phyloP scores from a whole-genome alignment of 2,329 filamentous ascomycete genomes.

The Trichoderma pleuroti region DNA sequence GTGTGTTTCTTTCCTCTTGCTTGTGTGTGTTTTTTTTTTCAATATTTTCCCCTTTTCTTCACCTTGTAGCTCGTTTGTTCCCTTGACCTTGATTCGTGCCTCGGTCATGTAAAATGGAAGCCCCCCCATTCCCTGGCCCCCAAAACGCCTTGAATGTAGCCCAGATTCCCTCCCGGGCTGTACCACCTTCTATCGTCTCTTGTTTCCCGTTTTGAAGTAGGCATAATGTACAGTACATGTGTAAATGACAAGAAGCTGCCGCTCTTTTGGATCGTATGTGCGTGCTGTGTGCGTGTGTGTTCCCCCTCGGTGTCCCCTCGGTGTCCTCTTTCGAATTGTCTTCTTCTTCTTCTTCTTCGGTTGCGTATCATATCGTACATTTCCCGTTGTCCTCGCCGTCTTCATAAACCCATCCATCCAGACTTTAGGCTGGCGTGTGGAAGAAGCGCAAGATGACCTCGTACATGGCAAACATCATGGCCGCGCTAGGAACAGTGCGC shows the following conservation, averaged over 20 bases:
- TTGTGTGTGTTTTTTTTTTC: neutral
- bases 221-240: slow-evolving; percentile 13
- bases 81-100: neutral
- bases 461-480: slow-evolving; percentile 95
- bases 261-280: neutral
- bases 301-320: neutral
- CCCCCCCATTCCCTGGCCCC: neutral
- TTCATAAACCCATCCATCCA: neutral
- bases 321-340: neutral
- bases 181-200: slow-evolving; percentile 1
- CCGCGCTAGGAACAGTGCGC: slow-evolving; percentile 84
- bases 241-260: neutral
- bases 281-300: neutral
- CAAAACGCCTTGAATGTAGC: neutral
- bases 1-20: neutral
- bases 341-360: too few relatives aligned
- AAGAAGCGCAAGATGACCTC: slow-evolving; percentile 54
- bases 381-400: neutral
- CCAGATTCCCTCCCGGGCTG: neutral
- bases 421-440: slow-evolving; percentile 35
- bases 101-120: neutral
- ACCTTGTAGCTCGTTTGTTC: neutral
- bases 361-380: neutral
- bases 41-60: neutral
- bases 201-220: neutral